Percentiles rank a stretch among this genome's conserved stretches.
phyloP scores from a whole-genome alignment of 345 rosid genomes.

The Eucalyptus erythrocorys region DNA sequence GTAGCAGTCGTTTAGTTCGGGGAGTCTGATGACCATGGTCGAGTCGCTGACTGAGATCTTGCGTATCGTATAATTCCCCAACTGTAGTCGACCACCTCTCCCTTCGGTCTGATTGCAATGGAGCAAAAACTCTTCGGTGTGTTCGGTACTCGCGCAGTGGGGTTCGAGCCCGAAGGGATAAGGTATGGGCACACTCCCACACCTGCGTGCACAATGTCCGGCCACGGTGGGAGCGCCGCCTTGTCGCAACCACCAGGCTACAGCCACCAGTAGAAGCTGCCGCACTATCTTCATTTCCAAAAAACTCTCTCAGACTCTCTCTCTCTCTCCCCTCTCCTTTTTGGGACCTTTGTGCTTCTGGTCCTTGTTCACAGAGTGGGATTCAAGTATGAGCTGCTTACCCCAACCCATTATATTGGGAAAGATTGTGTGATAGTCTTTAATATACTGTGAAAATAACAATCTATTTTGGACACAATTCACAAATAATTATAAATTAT shows the following conservation, averaged over 20 bases:
- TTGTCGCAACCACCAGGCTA: background rate
- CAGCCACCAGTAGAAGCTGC: background rate
- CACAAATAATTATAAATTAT: too few relatives aligned
- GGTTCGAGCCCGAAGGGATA: background rate
- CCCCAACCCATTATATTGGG: background rate
- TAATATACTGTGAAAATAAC: too few relatives aligned
- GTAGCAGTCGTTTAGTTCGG: background rate
- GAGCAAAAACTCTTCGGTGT: background rate
- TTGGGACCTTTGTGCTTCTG: background rate
- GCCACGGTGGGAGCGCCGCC: background rate
- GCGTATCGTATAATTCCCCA: background rate
- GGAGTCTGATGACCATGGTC: background rate
- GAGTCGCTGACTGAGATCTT: background rate
- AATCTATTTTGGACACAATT: too few relatives aligned
- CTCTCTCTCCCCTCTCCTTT: too few relatives aligned
- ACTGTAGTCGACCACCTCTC: rapidly evolving
- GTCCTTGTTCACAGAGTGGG: background rate
- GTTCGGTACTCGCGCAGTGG: background rate
- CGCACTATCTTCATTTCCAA: background rate
- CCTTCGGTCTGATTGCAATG: rapidly evolving
- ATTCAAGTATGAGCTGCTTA: background rate
- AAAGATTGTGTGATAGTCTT: too few relatives aligned
- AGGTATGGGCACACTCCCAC: rapidly evolving
- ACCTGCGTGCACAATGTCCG: rapidly evolving
- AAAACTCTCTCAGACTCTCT: background rate